Evolutionary conservation across 2,329 filamentous ascomycete genomes (phyloP).

Genomic region (Paracoccidioides lutzii): DNA sequence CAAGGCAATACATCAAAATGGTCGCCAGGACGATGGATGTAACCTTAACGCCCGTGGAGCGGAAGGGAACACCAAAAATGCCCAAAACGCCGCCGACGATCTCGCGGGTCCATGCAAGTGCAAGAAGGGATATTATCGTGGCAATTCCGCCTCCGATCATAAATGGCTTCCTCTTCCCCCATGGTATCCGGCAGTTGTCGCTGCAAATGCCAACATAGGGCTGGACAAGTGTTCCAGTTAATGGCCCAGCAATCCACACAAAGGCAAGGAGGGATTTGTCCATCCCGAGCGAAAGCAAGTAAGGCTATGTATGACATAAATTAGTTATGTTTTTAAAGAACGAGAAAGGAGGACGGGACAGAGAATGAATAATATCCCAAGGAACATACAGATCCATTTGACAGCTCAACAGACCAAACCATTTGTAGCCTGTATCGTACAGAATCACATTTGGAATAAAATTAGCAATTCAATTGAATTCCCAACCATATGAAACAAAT

Average conservation of each 20-base stretch:
- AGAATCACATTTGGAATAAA: neutral
- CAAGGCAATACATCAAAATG: slow-evolving; percentile 74
- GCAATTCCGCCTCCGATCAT: slow-evolving; percentile 58
- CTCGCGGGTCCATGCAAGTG: slow-evolving; percentile 62
- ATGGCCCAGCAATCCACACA: slow-evolving; percentile 71
- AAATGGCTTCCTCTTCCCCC: slow-evolving; percentile 72
- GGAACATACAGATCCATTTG: slow-evolving; percentile 61
- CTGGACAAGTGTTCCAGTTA: slow-evolving; percentile 67
- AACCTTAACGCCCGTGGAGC: slow-evolving; percentile 51
- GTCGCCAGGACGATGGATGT: slow-evolving; percentile 67
- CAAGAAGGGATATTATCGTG: slow-evolving; percentile 54
- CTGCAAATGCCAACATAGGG: slow-evolving; percentile 72
- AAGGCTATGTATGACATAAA: slow-evolving; percentile 38
- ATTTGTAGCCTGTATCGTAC: slow-evolving; percentile 56
- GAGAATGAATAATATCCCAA: neutral
- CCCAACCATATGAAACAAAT: slow-evolving; percentile 1
- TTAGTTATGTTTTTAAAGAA: neutral
- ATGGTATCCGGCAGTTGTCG: slow-evolving; percentile 59
- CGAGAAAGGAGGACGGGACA: neutral
- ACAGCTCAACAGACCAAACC: slow-evolving; percentile 90
- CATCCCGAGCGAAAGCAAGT: slow-evolving; percentile 64
- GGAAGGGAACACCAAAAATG: slow-evolving; percentile 57
- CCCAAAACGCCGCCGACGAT: slow-evolving; percentile 54
- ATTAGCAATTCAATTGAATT: slow-evolving; percentile 1
- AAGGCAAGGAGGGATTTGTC: slow-evolving; percentile 72